Percentiles rank a stretch among this genome's conserved stretches.
phyloP scores from a whole-genome alignment of 1,284 basidiomycete genomes.

The Entoloma clypeatum region DNA sequence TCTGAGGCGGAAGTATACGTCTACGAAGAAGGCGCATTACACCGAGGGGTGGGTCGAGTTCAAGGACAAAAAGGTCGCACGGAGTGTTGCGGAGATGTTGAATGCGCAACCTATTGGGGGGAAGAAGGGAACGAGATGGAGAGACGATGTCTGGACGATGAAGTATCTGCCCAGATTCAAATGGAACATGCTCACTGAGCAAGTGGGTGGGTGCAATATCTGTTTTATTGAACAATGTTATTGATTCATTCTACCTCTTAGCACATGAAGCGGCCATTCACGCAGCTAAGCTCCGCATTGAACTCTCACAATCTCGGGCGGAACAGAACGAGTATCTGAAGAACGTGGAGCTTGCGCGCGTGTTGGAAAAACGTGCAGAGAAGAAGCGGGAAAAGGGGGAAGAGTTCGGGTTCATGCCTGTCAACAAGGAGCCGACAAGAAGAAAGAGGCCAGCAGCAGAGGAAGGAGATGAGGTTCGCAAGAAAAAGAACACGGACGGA shows the following conservation, averaged over 20 bases:
- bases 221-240: background rate
- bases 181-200: conserved; percentile 98
- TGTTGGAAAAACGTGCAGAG: conserved; percentile 82
- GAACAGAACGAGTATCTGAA: conserved; percentile 94
- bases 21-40: conserved; percentile 83
- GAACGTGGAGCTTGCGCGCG: conserved; percentile 93
- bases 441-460: conserved; percentile 16
- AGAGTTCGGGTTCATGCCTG: conserved; percentile 37
- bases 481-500: conserved; percentile 3
- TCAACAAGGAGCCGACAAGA: conserved; percentile 29
- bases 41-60: conserved; percentile 99
- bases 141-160: conserved; percentile 99
- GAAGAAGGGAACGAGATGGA: conserved; percentile 88
- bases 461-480: conserved; percentile 1
- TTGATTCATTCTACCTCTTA: conserved; percentile 28
- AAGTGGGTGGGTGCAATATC: conserved; percentile 74
- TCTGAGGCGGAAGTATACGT: conserved; percentile 70
- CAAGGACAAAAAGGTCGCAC: conserved; percentile 87
- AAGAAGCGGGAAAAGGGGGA: conserved; percentile 59
- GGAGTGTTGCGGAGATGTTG: conserved; percentile 90
- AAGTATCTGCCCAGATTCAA: conserved; percentile 98
- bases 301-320: conserved; percentile 81
- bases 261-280: conserved; percentile 93
- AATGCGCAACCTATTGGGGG: conserved; percentile 96
- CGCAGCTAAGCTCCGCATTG: conserved; percentile 82